Conservation (phyloP, 2,329 filamentous ascomycete species). For the Samsoniella hepiali region DNA sequence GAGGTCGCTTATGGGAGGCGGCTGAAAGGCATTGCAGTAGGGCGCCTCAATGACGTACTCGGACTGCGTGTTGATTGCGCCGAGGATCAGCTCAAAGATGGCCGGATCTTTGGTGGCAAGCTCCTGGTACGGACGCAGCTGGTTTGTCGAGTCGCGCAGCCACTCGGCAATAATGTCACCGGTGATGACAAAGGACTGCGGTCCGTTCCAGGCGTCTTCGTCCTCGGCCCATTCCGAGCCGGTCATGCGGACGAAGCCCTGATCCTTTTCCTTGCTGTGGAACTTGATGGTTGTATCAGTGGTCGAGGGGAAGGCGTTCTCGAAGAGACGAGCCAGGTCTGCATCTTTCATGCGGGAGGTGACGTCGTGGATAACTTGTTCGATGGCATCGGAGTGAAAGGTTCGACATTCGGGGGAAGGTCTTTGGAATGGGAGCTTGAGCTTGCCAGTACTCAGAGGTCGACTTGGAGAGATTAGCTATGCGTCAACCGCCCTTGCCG, state of each 20-base stretch:
- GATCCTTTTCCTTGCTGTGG: slow-evolving; percentile 63
- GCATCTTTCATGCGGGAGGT: slow-evolving; percentile 76
- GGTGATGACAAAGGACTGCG: slow-evolving; percentile 90
- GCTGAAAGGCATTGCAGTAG: slow-evolving; percentile 98
- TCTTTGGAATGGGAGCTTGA: slow-evolving; percentile 80
- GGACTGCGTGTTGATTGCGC: slow-evolving; percentile 92
- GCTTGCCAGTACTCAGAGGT: slow-evolving; percentile 75
- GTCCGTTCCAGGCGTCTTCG: slow-evolving; percentile 70
- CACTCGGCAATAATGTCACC: slow-evolving; percentile 92
- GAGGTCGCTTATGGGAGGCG: slow-evolving; percentile 78
- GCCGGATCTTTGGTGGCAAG: slow-evolving; percentile 77
- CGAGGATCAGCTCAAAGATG: slow-evolving; percentile 77
- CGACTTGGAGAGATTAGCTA: slow-evolving; percentile 45
- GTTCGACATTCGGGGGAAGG: slow-evolving; percentile 80
- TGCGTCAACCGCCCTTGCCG: not conserved
- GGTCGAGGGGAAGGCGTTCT: slow-evolving; percentile 71
- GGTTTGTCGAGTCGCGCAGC: slow-evolving; percentile 90
- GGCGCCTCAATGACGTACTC: slow-evolving; percentile 93
- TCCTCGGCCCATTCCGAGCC: slow-evolving; percentile 35
- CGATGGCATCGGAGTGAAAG: slow-evolving; percentile 81
- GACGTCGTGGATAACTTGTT: slow-evolving; percentile 81
- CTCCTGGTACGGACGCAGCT: slow-evolving; percentile 83
- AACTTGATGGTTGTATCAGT: slow-evolving; percentile 87
- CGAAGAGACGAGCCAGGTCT: slow-evolving; percentile 87
- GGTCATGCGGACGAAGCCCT: slow-evolving; percentile 35